Conservation (phyloP, 345 rosid genomes). For the Populus simonii region DNA sequence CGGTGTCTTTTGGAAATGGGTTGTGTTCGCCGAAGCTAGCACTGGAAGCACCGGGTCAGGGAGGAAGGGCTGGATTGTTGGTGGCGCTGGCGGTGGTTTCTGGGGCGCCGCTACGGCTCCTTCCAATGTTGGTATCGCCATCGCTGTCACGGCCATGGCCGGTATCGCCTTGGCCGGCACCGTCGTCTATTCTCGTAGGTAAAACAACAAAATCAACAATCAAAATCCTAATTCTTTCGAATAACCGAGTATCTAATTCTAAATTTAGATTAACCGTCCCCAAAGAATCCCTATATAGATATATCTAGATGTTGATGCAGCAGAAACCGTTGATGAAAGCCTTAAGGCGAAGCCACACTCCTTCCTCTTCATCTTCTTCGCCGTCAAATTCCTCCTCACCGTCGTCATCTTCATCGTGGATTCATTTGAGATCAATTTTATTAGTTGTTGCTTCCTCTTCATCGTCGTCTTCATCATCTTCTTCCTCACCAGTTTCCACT, state of each 20-base stretch:
- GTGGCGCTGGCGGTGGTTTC: conserved; percentile 43
- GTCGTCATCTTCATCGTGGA: conserved; percentile 52
- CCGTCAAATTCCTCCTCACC: conserved; percentile 24
- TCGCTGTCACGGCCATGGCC: conserved; percentile 72
- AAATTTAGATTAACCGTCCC: neutral
- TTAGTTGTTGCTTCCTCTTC: conserved; percentile 51
- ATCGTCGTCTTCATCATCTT: conserved; percentile 31
- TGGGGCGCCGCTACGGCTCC: conserved; percentile 35
- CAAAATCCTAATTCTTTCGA: neutral
- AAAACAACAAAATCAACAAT: conserved; percentile 1
- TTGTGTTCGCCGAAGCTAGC: conserved; percentile 45
- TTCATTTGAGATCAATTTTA: conserved; percentile 60
- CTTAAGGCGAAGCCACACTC: conserved; percentile 54
- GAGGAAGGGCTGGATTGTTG: conserved; percentile 10
- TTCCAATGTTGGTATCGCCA: conserved; percentile 55
- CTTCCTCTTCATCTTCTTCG: conserved; percentile 41
- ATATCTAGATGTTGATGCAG: conserved; percentile 38
- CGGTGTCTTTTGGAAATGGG: conserved; percentile 37
- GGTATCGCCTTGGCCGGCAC: conserved; percentile 70
- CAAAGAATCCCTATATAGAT: neutral
- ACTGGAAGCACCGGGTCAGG: conserved; percentile 30
- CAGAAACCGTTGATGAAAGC: conserved; percentile 55
- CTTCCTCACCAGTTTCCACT: conserved; percentile 46
- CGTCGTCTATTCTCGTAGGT: conserved; percentile 63
- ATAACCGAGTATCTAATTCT: neutral